Evolutionary conservation across 2,329 filamentous ascomycete species (phyloP).

Genomic region (Calonectria ilicicola): DNA sequence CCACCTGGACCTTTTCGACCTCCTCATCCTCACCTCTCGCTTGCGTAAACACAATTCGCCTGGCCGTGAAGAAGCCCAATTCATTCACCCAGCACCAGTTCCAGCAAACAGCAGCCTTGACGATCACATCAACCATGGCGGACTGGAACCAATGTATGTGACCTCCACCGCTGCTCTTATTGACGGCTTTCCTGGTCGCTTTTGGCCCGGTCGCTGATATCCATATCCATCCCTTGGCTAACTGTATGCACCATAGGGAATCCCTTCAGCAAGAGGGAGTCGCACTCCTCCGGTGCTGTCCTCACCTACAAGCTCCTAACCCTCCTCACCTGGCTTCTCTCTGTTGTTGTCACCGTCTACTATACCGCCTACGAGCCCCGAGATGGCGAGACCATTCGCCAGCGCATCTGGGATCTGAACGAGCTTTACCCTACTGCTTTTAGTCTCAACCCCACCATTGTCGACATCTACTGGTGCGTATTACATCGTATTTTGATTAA

Average conservation of each 20-base stretch:
- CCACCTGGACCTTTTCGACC: not conserved
- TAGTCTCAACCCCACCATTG: slow-evolving; percentile 74
- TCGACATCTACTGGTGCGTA: slow-evolving; percentile 80
- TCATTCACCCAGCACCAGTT: not conserved
- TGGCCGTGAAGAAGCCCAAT: not conserved
- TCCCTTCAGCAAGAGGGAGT: slow-evolving; percentile 79
- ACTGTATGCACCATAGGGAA: slow-evolving; percentile 66
- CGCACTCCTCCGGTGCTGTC: slow-evolving; percentile 71
- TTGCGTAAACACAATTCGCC: slow-evolving; percentile 13
- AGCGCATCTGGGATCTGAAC: slow-evolving; percentile 83
- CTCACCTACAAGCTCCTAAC: slow-evolving; percentile 82
- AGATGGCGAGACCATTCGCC: slow-evolving; percentile 69
- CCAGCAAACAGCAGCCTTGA: not conserved
- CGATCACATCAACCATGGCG: slow-evolving; percentile 39
- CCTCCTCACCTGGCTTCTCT: slow-evolving; percentile 78
- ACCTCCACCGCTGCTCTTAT: not conserved
- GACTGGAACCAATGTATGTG: slow-evolving; percentile 46
- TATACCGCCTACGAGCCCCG: slow-evolving; percentile 76
- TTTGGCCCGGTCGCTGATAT: not conserved
- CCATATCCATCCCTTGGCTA: slow-evolving; percentile 15
- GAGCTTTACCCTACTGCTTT: slow-evolving; percentile 76
- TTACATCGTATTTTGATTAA: not conserved
- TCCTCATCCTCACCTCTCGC: slow-evolving; percentile 18
- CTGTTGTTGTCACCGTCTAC: slow-evolving; percentile 79
- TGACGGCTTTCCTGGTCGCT: not conserved